Base-by-base conservation (phyloP, 2,329 filamentous ascomycete species). In the Juglanconis juglandina region DNA sequence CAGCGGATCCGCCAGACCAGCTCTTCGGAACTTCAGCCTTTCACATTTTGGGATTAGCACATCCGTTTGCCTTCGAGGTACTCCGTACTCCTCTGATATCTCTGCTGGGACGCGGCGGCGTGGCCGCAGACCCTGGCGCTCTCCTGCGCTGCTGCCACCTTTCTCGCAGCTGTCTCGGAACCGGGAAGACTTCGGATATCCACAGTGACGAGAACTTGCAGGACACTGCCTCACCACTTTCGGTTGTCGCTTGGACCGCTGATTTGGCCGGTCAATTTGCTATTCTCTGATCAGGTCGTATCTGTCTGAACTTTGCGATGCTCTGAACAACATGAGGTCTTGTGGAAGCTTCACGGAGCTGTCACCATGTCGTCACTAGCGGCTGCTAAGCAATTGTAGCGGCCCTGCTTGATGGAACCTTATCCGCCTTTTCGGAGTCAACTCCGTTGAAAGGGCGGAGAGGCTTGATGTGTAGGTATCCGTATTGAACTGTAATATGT, bases 121-220 rank as follows among this genome's bases (percentile, higher is more conserved):
- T 60, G 51, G 33, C 51, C 55, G 61, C 42, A 58, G 44, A 55
- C 54, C 56, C 56, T 62, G 60, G 44, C 51, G 58, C 2, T 37
- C 47, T 33, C 44, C 61, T 56, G 49, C 42, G 48, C 34, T 52
- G 57, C 57, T 63, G 60, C 54, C 42, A 60, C 30, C 61, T 58
- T 54, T 56, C 52, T 53, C n/a, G 7, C 17, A 7, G n/a, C 17
- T 59, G 60, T 60, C 57, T 59, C 42, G 39, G 30, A 44, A 42
- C 60, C 56, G 48, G 51, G 32, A 41, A 53, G 41, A 41, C 24
- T 49, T 54, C 50, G 35, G 17, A 24, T 42, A 60, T 37, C 61
- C 61, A 63, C 61, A 58, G n/a, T 60, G 58, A 35, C 53, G 58
- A 49, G 53, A 41, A 54, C 44, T 47, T 55, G 55, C 51, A 58